Percentiles rank a stretch among this genome's conserved stretches.
Conservation (phyloP, 306 rosid species). For the Hippophae rhamnoides region DNA sequence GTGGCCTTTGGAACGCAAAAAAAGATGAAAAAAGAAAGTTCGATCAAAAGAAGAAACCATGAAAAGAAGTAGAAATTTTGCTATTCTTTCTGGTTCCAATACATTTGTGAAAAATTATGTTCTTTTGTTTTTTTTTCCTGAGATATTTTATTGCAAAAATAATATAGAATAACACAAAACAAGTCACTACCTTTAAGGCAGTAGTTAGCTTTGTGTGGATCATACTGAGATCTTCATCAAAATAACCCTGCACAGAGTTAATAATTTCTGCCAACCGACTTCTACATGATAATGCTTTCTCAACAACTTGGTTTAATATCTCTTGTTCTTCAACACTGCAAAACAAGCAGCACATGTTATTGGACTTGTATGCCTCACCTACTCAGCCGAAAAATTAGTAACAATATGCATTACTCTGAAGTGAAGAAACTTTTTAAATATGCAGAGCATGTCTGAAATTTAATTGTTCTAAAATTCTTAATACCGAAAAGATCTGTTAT, state of each 20-base stretch:
- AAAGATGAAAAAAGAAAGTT: not conserved
- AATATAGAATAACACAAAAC: constrained; percentile 8
- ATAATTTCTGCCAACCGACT: constrained; percentile 44
- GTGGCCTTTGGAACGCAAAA: constrained; percentile 41
- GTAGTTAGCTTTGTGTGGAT: constrained; percentile 41
- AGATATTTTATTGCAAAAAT: not conserved
- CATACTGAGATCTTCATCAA: constrained; percentile 34
- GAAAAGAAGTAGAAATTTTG: not conserved
- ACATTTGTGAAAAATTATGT: not conserved
- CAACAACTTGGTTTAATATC: constrained; percentile 44
- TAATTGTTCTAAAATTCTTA: too few species aligned
- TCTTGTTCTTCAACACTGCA: constrained; percentile 71
- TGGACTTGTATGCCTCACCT: not conserved
- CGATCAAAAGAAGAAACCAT: constrained; percentile 19
- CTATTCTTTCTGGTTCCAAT: not conserved
- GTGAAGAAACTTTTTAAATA: too few species aligned
- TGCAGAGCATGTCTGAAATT: too few species aligned
- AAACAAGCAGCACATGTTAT: constrained; percentile 13
- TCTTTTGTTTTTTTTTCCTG: too few species aligned
- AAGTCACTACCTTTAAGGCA: constrained; percentile 52
- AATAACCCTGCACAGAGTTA: constrained; percentile 33
- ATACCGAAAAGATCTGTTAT: too few species aligned
- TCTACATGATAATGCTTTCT: constrained; percentile 54
- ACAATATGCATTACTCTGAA: too few species aligned
- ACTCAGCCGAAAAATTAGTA: too few species aligned